These are phyloP conservation scores for Verticillium nonalfalfae DNA, from an alignment of 2,329 filamentous ascomycete species.

Conservation along the genomic window DNA sequence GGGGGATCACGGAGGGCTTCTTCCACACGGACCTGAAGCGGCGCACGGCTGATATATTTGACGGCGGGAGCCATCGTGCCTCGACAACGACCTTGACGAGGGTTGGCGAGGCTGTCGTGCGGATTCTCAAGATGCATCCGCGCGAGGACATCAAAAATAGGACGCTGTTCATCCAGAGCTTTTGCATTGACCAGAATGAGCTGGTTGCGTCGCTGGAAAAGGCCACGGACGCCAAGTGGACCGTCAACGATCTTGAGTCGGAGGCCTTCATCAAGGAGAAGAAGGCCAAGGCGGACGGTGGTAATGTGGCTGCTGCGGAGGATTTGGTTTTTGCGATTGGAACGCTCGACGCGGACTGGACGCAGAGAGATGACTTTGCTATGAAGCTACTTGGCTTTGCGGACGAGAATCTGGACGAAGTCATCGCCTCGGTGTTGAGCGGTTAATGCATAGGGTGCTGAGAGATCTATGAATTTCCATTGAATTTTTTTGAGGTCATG, in stretches of 20 bases:
- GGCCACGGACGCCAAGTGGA: constrained; percentile 22
- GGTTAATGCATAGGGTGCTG: background rate
- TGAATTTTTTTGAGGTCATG: too few relatives aligned
- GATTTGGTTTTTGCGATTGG: constrained; percentile 44
- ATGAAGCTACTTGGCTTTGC: constrained; percentile 39
- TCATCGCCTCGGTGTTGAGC: constrained; percentile 19
- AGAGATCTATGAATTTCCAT: too few relatives aligned
- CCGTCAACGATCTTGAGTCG: constrained; percentile 24
- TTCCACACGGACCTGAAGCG: constrained; percentile 25
- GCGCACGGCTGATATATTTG: constrained; percentile 24
- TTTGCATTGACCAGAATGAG: constrained; percentile 29
- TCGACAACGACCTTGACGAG: constrained; percentile 27
- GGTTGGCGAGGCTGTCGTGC: constrained; percentile 24
- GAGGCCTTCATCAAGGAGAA: constrained; percentile 30
- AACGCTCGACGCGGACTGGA: constrained; percentile 42
- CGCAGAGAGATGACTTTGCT: constrained; percentile 32
- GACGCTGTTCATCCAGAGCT: constrained; percentile 32
- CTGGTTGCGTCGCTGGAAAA: constrained; percentile 24
- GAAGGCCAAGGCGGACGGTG: constrained; percentile 28
- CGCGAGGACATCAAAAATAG: constrained; percentile 21
- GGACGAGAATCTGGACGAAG: constrained; percentile 38
- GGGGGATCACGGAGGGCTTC: constrained; percentile 27
- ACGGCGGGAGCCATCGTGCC: constrained; percentile 21
- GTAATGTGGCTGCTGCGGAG: constrained; percentile 30
- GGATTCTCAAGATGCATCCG: constrained; percentile 17